A percentile compares a stretch with the other conserved stretches of the same genome.
Evolutionary conservation across 495 filamentous ascomycete species (phyloP).

Genomic region (Bathelium albidoporum): DNA sequence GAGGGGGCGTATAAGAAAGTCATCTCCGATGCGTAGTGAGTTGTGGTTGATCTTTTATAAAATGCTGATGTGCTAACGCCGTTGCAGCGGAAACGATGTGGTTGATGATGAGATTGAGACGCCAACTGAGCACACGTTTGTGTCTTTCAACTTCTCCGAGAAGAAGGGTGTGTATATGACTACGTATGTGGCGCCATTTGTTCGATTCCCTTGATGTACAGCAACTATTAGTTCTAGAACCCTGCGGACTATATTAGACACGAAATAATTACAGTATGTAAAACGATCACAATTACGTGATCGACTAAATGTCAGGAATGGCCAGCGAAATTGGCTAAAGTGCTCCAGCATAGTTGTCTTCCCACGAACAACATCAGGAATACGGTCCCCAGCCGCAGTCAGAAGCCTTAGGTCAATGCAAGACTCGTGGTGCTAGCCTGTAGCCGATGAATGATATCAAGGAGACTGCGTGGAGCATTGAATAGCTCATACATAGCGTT

Average conservation of each 20-base stretch:
- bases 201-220: neutral
- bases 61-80: neutral
- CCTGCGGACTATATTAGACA: neutral
- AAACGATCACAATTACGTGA: neutral
- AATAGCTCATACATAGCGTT: neutral
- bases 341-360: conserved; percentile 25
- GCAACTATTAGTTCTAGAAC: neutral
- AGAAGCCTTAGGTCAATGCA: neutral
- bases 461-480: neutral
- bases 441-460: neutral
- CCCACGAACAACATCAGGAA: neutral
- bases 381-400: neutral
- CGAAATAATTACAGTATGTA: neutral
- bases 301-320: neutral
- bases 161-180: neutral
- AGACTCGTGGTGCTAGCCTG: neutral
- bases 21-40: neutral
- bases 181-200: neutral
- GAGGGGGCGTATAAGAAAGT: neutral
- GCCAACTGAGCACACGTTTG: neutral
- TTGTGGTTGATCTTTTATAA: neutral
- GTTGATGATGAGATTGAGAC: neutral
- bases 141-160: neutral
- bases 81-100: neutral
- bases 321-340: neutral